A percentile compares a stretch with the other conserved stretches of the same genome.
Evolutionary conservation across 208 protist genomes (phyloP).

Genomic region (Balamuthia mandrillaris): DNA sequence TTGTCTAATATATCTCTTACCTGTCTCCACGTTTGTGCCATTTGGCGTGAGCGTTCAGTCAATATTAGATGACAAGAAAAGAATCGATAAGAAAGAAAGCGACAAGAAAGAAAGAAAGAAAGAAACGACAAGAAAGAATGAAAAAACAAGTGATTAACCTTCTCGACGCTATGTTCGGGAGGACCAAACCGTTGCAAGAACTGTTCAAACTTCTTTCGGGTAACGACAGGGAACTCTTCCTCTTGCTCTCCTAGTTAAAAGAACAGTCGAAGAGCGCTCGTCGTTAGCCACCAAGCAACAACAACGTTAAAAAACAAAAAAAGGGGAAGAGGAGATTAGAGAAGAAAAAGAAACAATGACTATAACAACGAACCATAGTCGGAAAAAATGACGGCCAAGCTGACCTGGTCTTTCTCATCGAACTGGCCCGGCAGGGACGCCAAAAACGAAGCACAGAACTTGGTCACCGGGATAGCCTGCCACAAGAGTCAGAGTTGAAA

Average conservation of each 20-base stretch:
- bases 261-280: neutral
- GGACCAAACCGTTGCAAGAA: constrained; percentile 19
- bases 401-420: constrained; percentile 5
- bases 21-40: no score
- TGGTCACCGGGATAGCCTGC: constrained; percentile 3
- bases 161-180: neutral
- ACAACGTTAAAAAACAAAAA: neutral
- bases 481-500: neutral
- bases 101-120: neutral
- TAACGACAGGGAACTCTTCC: constrained; percentile 20
- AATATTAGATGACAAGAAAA: no score
- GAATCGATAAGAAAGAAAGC: neutral
- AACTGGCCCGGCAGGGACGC: neutral
- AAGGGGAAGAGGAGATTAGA: neutral
- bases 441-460: constrained; percentile 25
- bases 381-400: constrained; percentile 27
- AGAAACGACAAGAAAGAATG: neutral
- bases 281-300: neutral
- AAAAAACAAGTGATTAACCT: neutral
- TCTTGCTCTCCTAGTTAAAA: constrained; percentile 7
- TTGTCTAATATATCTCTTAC: constrained; percentile 10
- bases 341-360: neutral
- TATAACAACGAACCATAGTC: neutral
- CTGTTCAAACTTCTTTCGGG: constrained; percentile 15
- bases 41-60: no score